These are phyloP conservation scores for Lactarius psammicola DNA, from an alignment of 768 basidiomycete genomes.

Conservation along the genomic window DNA sequence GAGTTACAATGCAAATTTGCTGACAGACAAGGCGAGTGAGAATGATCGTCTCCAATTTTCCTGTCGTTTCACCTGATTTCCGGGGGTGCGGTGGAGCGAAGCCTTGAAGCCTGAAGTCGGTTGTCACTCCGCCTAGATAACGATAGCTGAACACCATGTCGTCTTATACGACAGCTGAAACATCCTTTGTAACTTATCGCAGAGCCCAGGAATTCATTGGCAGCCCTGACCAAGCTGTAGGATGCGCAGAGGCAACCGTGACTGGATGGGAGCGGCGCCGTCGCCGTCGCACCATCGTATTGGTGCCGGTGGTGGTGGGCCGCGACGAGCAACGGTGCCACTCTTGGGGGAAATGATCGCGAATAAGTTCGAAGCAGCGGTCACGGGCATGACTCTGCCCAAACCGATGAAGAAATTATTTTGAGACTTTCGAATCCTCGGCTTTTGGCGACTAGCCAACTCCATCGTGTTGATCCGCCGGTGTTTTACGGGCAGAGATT, in stretches of 20 bases:
- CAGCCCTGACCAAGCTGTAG: too few relatives aligned
- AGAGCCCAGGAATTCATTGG: background rate
- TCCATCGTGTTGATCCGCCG: too few relatives aligned
- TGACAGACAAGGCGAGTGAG: constrained; percentile 2
- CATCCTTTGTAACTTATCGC: background rate
- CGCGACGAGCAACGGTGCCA: background rate
- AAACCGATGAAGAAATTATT: background rate
- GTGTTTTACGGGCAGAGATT: too few relatives aligned
- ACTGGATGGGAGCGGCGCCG: background rate
- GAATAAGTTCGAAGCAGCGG: constrained; percentile 1
- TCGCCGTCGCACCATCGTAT: background rate
- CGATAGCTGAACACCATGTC: background rate
- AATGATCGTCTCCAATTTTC: background rate
- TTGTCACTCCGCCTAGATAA: background rate
- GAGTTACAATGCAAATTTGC: constrained; percentile 1
- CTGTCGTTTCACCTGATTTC: constrained; percentile 6
- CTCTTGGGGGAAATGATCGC: constrained; percentile 1
- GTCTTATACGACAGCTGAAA: background rate
- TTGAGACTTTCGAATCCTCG: constrained; percentile 1
- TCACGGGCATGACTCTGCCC: background rate
- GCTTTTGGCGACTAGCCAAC: background rate
- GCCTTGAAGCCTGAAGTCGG: constrained; percentile 3
- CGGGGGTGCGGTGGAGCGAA: constrained; percentile 4
- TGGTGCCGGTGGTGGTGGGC: background rate
- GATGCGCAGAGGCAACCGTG: background rate